Conservation (phyloP, 805 yeast genomes). For the Candida quercuum region DNA sequence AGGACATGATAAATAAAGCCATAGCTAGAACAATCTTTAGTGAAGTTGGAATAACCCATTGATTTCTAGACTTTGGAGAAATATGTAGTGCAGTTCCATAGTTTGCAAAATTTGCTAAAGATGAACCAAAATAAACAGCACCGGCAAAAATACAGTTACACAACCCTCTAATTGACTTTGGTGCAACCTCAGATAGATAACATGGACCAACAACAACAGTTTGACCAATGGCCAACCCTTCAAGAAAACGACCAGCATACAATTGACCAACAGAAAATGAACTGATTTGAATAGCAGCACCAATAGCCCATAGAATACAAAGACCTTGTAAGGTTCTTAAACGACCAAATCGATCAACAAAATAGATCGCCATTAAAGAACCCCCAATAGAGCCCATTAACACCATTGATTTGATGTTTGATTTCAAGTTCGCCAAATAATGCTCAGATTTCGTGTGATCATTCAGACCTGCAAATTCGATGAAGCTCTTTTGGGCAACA, state of each 20-base stretch:
- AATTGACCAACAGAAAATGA: slow-evolving; percentile 42
- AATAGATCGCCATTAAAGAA: slow-evolving; percentile 39
- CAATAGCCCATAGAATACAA: slow-evolving; percentile 39
- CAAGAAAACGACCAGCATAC: slow-evolving; percentile 50
- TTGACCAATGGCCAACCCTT: slow-evolving; percentile 54
- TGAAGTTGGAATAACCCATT: slow-evolving; percentile 49
- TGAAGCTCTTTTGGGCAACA: slow-evolving; percentile 39
- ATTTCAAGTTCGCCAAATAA: slow-evolving; percentile 39
- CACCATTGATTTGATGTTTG: slow-evolving; percentile 55
- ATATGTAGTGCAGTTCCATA: slow-evolving; percentile 48
- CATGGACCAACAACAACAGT: slow-evolving; percentile 53
- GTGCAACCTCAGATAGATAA: slow-evolving; percentile 50
- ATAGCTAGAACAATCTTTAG: slow-evolving; percentile 45
- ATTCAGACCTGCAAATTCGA: slow-evolving; percentile 36
- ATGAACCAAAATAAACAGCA: slow-evolving; percentile 50
- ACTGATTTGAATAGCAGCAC: slow-evolving; percentile 45
- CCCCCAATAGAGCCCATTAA: slow-evolving; percentile 54
- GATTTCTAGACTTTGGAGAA: slow-evolving; percentile 28
- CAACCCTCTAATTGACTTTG: slow-evolving; percentile 46
- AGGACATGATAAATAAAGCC: slow-evolving; percentile 35
- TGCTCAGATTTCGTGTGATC: slow-evolving; percentile 30
- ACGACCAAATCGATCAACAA: slow-evolving; percentile 48
- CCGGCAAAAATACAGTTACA: slow-evolving; percentile 51
- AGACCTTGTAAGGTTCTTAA: slow-evolving; percentile 40
- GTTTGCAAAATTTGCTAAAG: slow-evolving; percentile 43